Evolutionary conservation across 495 filamentous ascomycete genomes (phyloP).

Genomic region (Xylaria grammica): DNA sequence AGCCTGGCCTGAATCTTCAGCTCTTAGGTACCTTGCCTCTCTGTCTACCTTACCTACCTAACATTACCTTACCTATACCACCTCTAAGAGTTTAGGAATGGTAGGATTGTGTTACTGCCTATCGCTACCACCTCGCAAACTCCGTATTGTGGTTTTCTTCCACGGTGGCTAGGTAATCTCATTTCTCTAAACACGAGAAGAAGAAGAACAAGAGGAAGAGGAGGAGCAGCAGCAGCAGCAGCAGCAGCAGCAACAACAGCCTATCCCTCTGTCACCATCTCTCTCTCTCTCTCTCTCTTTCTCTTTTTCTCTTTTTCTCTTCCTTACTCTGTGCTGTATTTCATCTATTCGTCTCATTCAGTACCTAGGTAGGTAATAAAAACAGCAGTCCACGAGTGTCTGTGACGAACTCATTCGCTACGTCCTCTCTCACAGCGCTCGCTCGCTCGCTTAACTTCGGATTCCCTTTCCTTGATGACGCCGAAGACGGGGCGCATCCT

Average conservation of each 20-base stretch:
- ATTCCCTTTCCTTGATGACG: constrained; percentile 11
- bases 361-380: constrained; percentile 7
- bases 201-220: too few species aligned
- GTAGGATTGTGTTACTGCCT: constrained; percentile 9
- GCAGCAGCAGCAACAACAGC: too few species aligned
- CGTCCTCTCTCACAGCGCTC: neutral
- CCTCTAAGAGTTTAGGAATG: too few species aligned
- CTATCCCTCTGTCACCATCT: constrained; percentile 19
- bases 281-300: neutral
- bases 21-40: neutral
- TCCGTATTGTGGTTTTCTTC: too few species aligned
- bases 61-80: neutral
- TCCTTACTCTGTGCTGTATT: neutral
- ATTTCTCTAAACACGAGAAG: too few species aligned
- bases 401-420: neutral
- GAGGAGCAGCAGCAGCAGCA: too few species aligned
- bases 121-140: neutral
- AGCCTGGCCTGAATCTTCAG: constrained; percentile 5
- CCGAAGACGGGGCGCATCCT: constrained; percentile 4
- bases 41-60: neutral
- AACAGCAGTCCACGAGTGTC: constrained; percentile 5
- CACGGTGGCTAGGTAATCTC: too few species aligned
- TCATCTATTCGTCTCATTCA: constrained; percentile 12
- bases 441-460: constrained; percentile 20
- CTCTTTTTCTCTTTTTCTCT: constrained; percentile 5